Evolutionary conservation across 768 basidiomycete species (phyloP).

Genomic region (Lactarius indigo): DNA sequence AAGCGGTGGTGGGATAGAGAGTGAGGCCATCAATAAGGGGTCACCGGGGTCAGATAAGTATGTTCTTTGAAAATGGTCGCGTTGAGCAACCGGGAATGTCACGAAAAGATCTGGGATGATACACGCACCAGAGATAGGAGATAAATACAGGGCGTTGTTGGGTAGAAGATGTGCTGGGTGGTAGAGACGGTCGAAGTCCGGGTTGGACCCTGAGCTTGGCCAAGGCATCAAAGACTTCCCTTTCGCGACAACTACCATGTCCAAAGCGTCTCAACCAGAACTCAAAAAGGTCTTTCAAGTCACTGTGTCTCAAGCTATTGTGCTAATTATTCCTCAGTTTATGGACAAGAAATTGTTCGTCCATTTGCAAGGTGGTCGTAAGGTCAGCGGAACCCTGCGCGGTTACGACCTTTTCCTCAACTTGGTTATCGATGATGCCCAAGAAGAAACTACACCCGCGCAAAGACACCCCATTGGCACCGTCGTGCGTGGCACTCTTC

Average conservation of each 20-base stretch:
- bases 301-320: not conserved
- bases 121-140: not conserved
- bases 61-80: conserved; percentile 6
- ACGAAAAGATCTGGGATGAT: not conserved
- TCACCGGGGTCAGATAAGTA: not conserved
- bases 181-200: conserved; percentile 8
- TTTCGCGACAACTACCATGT: conserved; percentile 47
- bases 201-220: not conserved
- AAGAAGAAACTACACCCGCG: conserved; percentile 86
- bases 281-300: conserved; percentile 85
- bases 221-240: not conserved
- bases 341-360: conserved; percentile 99
- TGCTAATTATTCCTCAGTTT: conserved; percentile 50
- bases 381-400: conserved; percentile 90
- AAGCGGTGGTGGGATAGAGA: conserved; percentile 35
- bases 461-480: conserved; percentile 91
- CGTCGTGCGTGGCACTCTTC: conserved; percentile 56
- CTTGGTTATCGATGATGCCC: conserved; percentile 92
- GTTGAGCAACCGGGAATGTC: not conserved
- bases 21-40: conserved; percentile 40
- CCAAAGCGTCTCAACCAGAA: conserved; percentile 94
- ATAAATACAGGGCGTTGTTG: not conserved
- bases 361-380: conserved; percentile 90
- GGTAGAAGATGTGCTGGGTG: conserved; percentile 2
- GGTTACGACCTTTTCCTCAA: conserved; percentile 99